Conservation (phyloP, 768 basidiomycete species). For the Auriculariales sp. region DNA sequence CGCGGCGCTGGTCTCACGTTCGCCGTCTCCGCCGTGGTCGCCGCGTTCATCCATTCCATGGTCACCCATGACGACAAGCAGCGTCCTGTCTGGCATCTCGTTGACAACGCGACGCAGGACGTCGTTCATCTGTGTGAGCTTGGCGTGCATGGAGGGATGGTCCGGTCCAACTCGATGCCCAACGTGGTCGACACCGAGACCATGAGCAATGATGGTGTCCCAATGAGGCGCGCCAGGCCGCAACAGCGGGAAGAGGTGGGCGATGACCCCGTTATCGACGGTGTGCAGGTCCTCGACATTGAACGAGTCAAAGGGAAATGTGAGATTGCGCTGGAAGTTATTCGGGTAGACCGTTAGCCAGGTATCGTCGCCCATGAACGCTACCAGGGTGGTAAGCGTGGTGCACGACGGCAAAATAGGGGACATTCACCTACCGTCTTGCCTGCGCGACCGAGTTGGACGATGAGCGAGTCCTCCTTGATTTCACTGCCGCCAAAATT, state of each 20-base stretch:
- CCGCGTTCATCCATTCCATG: constrained; percentile 95
- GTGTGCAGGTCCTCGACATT: constrained; percentile 97
- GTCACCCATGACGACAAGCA: constrained; percentile 85
- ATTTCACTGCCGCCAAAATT: constrained; percentile 85
- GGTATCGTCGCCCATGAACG: constrained; percentile 94
- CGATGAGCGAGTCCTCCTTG: constrained; percentile 75
- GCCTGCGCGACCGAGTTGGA: constrained; percentile 46
- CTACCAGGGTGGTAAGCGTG: constrained; percentile 33
- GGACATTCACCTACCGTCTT: constrained; percentile 36
- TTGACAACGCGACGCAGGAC: constrained; percentile 63
- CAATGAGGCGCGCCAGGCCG: constrained; percentile 35
- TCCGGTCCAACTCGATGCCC: constrained; percentile 91
- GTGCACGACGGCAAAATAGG: constrained; percentile 4
- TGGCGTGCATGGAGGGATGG: constrained; percentile 70
- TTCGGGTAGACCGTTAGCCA: constrained; percentile 85
- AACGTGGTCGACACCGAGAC: constrained; percentile 91
- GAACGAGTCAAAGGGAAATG: constrained; percentile 88
- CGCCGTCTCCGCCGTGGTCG: constrained; percentile 88
- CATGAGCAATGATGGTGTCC: constrained; percentile 84
- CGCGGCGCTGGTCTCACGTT: constrained; percentile 69
- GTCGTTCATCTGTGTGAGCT: constrained; percentile 77
- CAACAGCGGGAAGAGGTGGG: constrained; percentile 71
- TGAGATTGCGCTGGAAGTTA: constrained; percentile 54
- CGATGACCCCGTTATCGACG: constrained; percentile 82
- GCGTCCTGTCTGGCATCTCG: constrained; percentile 60